Percentiles rank a stretch among this genome's conserved stretches.
Conservation (phyloP, 2,329 filamentous ascomycete species). For the Fusarium graminum region DNA sequence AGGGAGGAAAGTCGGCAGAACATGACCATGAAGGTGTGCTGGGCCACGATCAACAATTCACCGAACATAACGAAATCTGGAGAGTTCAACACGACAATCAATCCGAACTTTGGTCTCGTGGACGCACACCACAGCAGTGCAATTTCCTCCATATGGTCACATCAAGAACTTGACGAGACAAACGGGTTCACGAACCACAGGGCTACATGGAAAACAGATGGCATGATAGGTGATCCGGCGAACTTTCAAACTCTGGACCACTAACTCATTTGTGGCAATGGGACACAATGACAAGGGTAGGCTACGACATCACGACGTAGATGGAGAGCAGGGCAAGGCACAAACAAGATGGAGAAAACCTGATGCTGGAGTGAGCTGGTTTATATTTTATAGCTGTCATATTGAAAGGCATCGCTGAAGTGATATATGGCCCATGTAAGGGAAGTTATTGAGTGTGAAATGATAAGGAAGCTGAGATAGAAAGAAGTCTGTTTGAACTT, state of each 20-base stretch:
- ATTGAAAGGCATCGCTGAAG: slow-evolving; percentile 18
- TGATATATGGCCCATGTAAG: slow-evolving; percentile 2
- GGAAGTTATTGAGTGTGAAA: slow-evolving; percentile 3
- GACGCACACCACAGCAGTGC: not conserved
- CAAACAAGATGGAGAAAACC: not conserved
- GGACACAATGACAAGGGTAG: slow-evolving; percentile 1
- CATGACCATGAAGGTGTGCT: slow-evolving; percentile 25
- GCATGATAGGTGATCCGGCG: slow-evolving; percentile 8
- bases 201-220: not conserved
- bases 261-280: slow-evolving; percentile 28
- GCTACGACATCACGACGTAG: not conserved
- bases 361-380: slow-evolving; percentile 7
- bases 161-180: not conserved
- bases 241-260: slow-evolving; percentile 37
- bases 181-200: not conserved
- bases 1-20: slow-evolving; percentile 8
- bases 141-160: not conserved
- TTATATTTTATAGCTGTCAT: slow-evolving; percentile 30
- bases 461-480: not conserved
- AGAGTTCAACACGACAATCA: not conserved
- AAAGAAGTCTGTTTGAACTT: slow-evolving; percentile 1
- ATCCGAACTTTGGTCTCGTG: not conserved
- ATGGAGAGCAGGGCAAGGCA: not conserved
- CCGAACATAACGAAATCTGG: not conserved
- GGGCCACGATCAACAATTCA: slow-evolving; percentile 13